Conservation (phyloP, 2,329 filamentous ascomycete species). For the Chaetomium sp. region DNA sequence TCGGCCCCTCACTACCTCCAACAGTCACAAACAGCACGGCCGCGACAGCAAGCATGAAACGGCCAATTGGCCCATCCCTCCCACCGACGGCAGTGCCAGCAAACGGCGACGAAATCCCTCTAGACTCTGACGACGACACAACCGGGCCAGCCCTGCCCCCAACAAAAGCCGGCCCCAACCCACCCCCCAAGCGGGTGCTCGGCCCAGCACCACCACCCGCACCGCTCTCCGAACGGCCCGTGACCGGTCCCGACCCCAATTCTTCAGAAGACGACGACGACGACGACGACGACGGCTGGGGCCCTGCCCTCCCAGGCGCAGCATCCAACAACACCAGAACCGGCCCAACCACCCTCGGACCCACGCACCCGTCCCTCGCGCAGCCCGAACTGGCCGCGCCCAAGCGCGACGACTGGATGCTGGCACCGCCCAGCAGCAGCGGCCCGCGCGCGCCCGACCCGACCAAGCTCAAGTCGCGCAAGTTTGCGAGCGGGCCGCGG, state of each 20-base stretch:
- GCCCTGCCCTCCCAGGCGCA: slow-evolving; percentile 58
- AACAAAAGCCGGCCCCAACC: slow-evolving; percentile 31
- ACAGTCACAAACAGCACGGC: slow-evolving; percentile 20
- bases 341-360: slow-evolving; percentile 47
- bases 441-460: slow-evolving; percentile 70
- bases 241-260: slow-evolving; percentile 41
- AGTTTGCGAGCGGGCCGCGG: slow-evolving; percentile 71
- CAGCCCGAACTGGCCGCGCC: slow-evolving; percentile 47
- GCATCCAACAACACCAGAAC: slow-evolving; percentile 42
- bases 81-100: slow-evolving; percentile 30
- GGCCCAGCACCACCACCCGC: slow-evolving; percentile 50
- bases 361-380: slow-evolving; percentile 39
- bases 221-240: slow-evolving; percentile 44
- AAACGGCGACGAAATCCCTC: slow-evolving; percentile 48
- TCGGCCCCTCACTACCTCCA: slow-evolving; percentile 36
- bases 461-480: slow-evolving; percentile 77
- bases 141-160: slow-evolving; percentile 38
- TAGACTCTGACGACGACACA: slow-evolving; percentile 43
- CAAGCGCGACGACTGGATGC: slow-evolving; percentile 84
- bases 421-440: slow-evolving; percentile 64
- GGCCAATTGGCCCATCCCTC: slow-evolving; percentile 29
- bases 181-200: slow-evolving; percentile 39
- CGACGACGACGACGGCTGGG: slow-evolving; percentile 59
- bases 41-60: slow-evolving; percentile 6
- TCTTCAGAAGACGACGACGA: slow-evolving; percentile 47